Evolutionary conservation across 768 basidiomycete genomes (phyloP).

Genomic region (Flagelloscypha sp.): DNA sequence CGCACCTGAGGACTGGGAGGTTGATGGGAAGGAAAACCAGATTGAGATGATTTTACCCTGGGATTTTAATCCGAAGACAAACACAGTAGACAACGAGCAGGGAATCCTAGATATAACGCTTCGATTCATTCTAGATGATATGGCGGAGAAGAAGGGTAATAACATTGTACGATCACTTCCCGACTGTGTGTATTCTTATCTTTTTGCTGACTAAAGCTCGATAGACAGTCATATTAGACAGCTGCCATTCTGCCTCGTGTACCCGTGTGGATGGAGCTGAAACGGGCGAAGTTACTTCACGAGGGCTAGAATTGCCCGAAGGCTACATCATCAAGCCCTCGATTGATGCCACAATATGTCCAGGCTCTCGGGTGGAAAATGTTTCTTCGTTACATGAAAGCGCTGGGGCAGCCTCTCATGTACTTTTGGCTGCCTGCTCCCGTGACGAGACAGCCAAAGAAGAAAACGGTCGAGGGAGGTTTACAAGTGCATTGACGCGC

Average conservation of each 20-base stretch:
- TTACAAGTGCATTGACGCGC: constrained; percentile 22
- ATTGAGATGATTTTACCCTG: constrained; percentile 29
- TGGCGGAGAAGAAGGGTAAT: constrained; percentile 31
- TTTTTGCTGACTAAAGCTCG: neutral
- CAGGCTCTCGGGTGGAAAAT: neutral
- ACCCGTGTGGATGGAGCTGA: no score
- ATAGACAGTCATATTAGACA: constrained; percentile 39
- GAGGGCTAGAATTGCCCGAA: constrained; percentile 1
- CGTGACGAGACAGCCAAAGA: constrained; percentile 26
- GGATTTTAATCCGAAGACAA: constrained; percentile 17
- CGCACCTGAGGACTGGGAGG: constrained; percentile 22
- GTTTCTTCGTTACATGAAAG: constrained; percentile 3
- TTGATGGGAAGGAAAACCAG: constrained; percentile 19
- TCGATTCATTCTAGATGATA: constrained; percentile 24
- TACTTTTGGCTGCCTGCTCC: constrained; percentile 36
- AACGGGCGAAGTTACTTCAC: no score
- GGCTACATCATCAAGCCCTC: constrained; percentile 1
- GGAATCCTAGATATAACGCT: constrained; percentile 40
- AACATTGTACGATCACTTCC: constrained; percentile 28
- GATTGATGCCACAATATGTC: neutral
- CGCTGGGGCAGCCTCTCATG: constrained; percentile 25
- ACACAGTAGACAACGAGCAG: constrained; percentile 10
- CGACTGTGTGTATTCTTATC: neutral
- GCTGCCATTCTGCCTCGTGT: constrained; percentile 34
- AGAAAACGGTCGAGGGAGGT: constrained; percentile 19